These are phyloP conservation scores for Candida berthetii DNA, from an alignment of 805 yeast genomes.

Conservation along the genomic window DNA sequence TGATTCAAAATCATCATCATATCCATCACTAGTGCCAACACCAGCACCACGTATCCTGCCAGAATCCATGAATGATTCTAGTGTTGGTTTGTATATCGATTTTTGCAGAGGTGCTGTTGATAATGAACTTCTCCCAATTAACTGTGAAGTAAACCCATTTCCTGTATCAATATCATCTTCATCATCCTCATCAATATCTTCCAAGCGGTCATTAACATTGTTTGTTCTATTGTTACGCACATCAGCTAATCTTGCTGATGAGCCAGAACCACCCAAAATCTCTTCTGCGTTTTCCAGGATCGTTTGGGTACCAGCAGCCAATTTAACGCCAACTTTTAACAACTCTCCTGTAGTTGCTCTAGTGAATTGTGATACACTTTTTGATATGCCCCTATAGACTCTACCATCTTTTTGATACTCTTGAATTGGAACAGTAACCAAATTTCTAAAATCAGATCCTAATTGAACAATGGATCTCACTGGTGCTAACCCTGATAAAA, in stretches of 20 bases:
- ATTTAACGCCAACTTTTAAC: constrained; percentile 72
- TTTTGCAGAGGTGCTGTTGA: constrained; percentile 12
- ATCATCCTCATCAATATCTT: constrained; percentile 25
- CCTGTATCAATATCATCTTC: constrained; percentile 8
- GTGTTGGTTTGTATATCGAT: constrained; percentile 18
- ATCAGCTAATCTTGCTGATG: constrained; percentile 34
- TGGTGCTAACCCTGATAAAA: constrained; percentile 81
- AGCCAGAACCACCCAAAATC: constrained; percentile 68
- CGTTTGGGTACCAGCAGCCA: constrained; percentile 85
- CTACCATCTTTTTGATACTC: constrained; percentile 75
- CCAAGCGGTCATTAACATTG: constrained; percentile 14
- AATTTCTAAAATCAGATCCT: constrained; percentile 70
- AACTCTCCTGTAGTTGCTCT: constrained; percentile 76
- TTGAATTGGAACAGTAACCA: constrained; percentile 65
- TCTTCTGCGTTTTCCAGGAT: constrained; percentile 77
- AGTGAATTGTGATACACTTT: constrained; percentile 70
- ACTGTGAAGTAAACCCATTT: constrained; percentile 10
- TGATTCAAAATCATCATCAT: not conserved
- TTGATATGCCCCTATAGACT: constrained; percentile 60
- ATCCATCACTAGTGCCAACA: not conserved
- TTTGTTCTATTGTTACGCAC: constrained; percentile 7
- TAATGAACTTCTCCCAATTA: constrained; percentile 18
- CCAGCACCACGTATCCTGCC: not conserved
- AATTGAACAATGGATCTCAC: constrained; percentile 70
- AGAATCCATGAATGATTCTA: constrained; percentile 18